Conservation (phyloP, 2,329 filamentous ascomycete species). For the Cladophialophora yegresii region DNA sequence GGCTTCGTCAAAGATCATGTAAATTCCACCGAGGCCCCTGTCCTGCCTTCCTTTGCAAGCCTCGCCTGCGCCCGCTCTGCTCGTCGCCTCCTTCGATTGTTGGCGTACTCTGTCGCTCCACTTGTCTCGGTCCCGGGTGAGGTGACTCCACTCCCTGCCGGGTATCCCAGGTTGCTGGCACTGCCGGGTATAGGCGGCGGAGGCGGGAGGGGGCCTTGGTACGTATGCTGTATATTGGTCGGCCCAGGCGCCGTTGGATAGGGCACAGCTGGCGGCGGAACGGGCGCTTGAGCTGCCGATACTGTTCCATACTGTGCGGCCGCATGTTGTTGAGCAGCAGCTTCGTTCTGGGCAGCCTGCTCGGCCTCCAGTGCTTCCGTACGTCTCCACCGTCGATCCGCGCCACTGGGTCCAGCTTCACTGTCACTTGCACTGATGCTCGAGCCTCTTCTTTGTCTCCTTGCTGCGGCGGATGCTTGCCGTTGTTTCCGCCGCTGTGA, state of each 20-base stretch:
- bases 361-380: constrained; percentile 53
- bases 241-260: constrained; percentile 34
- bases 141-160: constrained; percentile 45
- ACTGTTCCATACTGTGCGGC: constrained; percentile 7
- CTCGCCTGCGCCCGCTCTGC: constrained; percentile 54
- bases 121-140: constrained; percentile 53
- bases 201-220: constrained; percentile 37
- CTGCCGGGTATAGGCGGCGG: constrained; percentile 47
- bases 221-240: constrained; percentile 21
- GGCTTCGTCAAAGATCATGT: constrained; percentile 18
- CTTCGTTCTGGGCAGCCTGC: constrained; percentile 49
- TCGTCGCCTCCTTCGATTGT: constrained; percentile 55
- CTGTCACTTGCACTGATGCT: constrained; percentile 48
- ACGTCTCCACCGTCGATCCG: constrained; percentile 50
- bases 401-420: constrained; percentile 42
- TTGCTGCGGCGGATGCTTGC: constrained; percentile 35
- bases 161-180: constrained; percentile 43
- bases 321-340: constrained; percentile 37
- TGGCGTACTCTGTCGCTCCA: constrained; percentile 52
- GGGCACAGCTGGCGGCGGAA: constrained; percentile 21
- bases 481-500: constrained; percentile 58
- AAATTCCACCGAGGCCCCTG: constrained; percentile 38
- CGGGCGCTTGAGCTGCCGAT: constrained; percentile 26
- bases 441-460: constrained; percentile 43
- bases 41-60: constrained; percentile 47